Percentiles rank a stretch among this genome's conserved stretches.
Conservation (phyloP, 2,329 filamentous ascomycete genomes). For the Paecilomyces formosus region DNA sequence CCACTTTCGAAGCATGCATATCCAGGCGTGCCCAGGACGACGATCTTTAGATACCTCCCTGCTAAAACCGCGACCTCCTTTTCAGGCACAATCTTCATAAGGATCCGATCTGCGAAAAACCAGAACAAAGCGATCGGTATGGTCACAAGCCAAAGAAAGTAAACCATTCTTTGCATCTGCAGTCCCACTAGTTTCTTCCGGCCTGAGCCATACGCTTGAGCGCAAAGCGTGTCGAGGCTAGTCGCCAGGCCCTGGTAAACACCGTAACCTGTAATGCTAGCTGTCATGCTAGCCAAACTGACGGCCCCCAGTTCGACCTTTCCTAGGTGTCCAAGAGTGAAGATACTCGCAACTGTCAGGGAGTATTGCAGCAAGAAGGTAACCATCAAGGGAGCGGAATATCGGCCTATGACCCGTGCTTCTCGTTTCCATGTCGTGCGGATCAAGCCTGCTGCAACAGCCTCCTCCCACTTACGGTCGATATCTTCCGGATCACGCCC, state of each 20-base stretch:
- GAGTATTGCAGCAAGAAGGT: conserved; percentile 79
- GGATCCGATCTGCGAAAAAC: conserved; percentile 59
- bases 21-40: conserved; percentile 64
- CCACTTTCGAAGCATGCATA: conserved; percentile 69
- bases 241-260: conserved; percentile 82
- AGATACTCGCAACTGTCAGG: conserved; percentile 73
- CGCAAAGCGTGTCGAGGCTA: conserved; percentile 82
- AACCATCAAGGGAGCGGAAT: conserved; percentile 62
- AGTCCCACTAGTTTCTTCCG: conserved; percentile 81
- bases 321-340: conserved; percentile 68
- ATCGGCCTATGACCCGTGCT: conserved; percentile 67
- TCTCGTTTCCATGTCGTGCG: conserved; percentile 89
- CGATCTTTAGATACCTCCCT: conserved; percentile 64
- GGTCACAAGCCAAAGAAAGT: conserved; percentile 64
- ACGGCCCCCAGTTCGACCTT: conserved; percentile 62
- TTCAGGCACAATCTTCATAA: conserved; percentile 64
- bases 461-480: conserved; percentile 75
- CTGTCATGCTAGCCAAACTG: conserved; percentile 67
- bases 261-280: conserved; percentile 69
- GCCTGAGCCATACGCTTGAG: conserved; percentile 89
- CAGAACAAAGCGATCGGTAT: conserved; percentile 67
- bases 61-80: conserved; percentile 62
- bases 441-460: conserved; percentile 71
- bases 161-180: conserved; percentile 74
- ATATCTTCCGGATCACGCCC: conserved; percentile 50